These are phyloP conservation scores for Quercus berberidifolia DNA, from an alignment of 306 rosid genomes.

Conservation along the genomic window DNA sequence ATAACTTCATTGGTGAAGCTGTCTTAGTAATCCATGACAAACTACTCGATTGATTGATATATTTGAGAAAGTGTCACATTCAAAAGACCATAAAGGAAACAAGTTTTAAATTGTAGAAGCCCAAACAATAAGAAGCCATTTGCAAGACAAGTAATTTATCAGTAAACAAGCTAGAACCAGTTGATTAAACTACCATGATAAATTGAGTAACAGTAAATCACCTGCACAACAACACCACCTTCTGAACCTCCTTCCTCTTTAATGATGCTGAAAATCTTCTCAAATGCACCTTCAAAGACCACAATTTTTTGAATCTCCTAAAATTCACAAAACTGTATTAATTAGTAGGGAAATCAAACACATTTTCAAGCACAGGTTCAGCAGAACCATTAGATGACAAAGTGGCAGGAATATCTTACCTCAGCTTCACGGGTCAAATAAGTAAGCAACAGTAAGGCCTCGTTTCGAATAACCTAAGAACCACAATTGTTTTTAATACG, in stretches of 20 bases:
- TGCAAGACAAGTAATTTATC: neutral
- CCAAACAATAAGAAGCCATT: neutral
- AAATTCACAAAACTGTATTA: conserved; percentile 29
- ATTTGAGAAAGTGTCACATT: too few species aligned
- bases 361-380: neutral
- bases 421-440: conserved; percentile 93
- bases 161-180: conserved; percentile 13
- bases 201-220: conserved; percentile 25
- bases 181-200: conserved; percentile 1
- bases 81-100: neutral
- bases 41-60: neutral
- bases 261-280: conserved; percentile 86
- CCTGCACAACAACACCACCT: conserved; percentile 99
- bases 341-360: conserved; percentile 1
- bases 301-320: conserved; percentile 98
- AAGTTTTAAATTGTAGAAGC: conserved; percentile 11
- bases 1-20: neutral
- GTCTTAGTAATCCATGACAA: neutral
- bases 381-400: conserved; percentile 6
- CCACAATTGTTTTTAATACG: conserved; percentile 10
- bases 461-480: conserved; percentile 85
- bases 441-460: conserved; percentile 87
- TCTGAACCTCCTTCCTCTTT: conserved; percentile 94
- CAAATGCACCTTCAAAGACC: conserved; percentile 97
- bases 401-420: conserved; percentile 45